Base-by-base conservation (phyloP, 1,284 basidiomycete genomes). In the Apiotrichum akiyoshidainum region DNA sequence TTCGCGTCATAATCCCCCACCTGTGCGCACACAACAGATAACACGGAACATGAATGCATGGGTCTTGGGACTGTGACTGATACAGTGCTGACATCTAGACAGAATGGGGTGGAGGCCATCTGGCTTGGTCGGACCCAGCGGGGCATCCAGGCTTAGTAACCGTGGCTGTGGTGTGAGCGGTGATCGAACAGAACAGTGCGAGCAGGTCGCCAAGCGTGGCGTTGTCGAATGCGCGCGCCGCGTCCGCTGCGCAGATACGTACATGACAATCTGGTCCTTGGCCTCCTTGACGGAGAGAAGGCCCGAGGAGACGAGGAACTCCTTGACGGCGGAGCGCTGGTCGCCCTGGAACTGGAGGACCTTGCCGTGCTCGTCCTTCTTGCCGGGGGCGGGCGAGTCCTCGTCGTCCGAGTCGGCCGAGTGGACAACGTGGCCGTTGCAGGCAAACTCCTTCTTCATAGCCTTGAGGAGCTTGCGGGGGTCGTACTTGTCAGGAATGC, bases 361-460 rank as follows among this genome's bases (percentile, higher is more conserved):
- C 81, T 95, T 86, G 60, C 96, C 96, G 81, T 93, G 87, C 81
- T 96, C 92, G 80, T 92, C 90, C 81, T 96, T 92, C 65, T 96
- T 91, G 52, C 59, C 63, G n/a, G 70, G 68, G 46, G 70, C 69
- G 40, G 69, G 67, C 39, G 68, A 64, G 54, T 75, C 72, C 57
- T 76, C 75, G 45, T 75, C 75, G 53, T 72, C 71, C 46, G 70
- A 71, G 52, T 75, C 72, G 59, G 69, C 75, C 40, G 74, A 73
- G 49, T 74, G 72, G 69, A 97, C 91, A 72, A 99, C 85, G 64
- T 90, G 96, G 67, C 96, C 96, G 81, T 99, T 99, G 84, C 96
- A 99, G 64, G 96, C 96, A 72, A 99, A 98, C 83, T 97, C 93
- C 90, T 95, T 96, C 86, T 99, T 99, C 84, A 99, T 98, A 22